Base-by-base conservation (phyloP, 179 eudicot species). In the Beta macrorhiza region DNA sequence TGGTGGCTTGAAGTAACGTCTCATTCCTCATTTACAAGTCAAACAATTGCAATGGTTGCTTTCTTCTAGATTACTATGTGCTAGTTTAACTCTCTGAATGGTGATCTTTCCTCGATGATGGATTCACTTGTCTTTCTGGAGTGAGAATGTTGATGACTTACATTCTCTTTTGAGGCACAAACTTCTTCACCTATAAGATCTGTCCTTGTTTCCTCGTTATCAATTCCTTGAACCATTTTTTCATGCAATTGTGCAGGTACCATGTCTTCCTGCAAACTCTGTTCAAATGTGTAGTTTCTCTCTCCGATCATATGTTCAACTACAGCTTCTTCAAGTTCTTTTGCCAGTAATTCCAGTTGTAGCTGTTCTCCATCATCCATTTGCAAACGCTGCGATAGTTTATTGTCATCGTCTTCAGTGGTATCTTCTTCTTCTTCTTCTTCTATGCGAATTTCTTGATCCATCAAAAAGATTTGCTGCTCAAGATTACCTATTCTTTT, bases 281-380 rank as follows among this genome's bases (percentile, higher is more conserved):
- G 75, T 80, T 77, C 80, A 47, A 87, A 87, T 62, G 65, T 45
- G 72, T 56, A 71, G 7, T 62, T 75, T 70, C 79, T 82, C 88
- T 92, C 98, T 16, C 80, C 83, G 53, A 81, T 71, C 57, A 81
- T 90, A 80, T 93, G 90, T 58, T 84, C 83, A 80, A 93, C 86
- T 75, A 91, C 87, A 15, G 95, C 90, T 79, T 84, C 87, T 79
- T 92, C 97, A 22, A 90, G 84, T 74, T 94, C 88, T 82, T 62
- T 84, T 45, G 93, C 85, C 81, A 90, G 57, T 76, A 86, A 86
- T 58, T 90, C 90, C 77, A 80, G 77, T 80, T 84, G 86, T 32
- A 86, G 76, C 22, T 67, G 63, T 51, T 89, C 89, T 5, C 79
- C 57, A 20, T 78, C 72, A 22, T 81, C 82, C 42, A 73, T 77